Evolutionary conservation across 257 asterid genomes (phyloP).

Genomic region (Nicotiana obtusifolia): DNA sequence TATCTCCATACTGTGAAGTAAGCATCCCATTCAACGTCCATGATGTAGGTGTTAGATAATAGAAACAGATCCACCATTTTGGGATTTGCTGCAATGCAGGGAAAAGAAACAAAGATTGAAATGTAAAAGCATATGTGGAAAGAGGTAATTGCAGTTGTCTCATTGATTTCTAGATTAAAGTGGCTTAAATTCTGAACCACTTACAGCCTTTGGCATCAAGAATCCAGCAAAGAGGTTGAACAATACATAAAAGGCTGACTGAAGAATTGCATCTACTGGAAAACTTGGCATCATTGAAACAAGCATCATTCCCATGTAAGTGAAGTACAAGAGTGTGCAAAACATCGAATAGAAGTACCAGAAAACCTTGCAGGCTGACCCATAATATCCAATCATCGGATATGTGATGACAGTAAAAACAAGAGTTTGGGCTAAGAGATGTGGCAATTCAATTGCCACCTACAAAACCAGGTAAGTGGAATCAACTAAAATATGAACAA

Average conservation of each 20-base stretch:
- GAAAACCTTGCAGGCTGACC: constrained; percentile 34
- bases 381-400: constrained; percentile 44
- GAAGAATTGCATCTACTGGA: constrained; percentile 35
- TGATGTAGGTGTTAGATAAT: constrained; percentile 36
- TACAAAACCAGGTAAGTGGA: constrained; percentile 7
- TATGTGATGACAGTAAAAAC: constrained; percentile 31
- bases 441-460: constrained; percentile 51
- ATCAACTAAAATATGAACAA: not conserved
- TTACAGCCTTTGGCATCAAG: constrained; percentile 38
- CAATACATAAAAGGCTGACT: constrained; percentile 31
- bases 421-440: constrained; percentile 30
- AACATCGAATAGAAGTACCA: constrained; percentile 44
- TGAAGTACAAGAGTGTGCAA: constrained; percentile 36
- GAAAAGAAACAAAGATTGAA: not conserved
- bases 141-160: not conserved
- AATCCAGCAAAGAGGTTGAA: constrained; percentile 43
- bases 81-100: constrained; percentile 38
- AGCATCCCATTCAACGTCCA: constrained; percentile 49
- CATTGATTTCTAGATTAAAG: not conserved
- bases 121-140: not conserved
- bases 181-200: not conserved
- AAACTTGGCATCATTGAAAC: constrained; percentile 38
- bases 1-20: constrained; percentile 46
- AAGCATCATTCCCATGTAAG: constrained; percentile 44
- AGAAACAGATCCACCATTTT: constrained; percentile 54